These are phyloP conservation scores for Leccinellum rugosiceps DNA, from an alignment of 768 basidiomycete genomes.

Conservation along the genomic window DNA sequence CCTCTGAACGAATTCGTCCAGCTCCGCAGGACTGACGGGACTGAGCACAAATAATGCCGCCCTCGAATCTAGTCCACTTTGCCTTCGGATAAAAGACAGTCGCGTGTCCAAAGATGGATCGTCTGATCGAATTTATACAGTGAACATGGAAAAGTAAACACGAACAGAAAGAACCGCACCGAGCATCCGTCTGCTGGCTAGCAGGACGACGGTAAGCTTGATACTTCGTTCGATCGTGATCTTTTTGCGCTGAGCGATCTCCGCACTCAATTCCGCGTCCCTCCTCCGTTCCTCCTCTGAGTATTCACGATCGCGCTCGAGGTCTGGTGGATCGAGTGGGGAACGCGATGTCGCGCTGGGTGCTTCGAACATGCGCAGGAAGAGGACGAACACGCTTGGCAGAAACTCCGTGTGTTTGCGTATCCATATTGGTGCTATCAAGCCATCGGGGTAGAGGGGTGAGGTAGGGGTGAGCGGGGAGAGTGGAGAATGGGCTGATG, in stretches of 20 bases:
- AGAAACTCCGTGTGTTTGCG: constrained; percentile 91
- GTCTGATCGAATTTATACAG: constrained; percentile 44
- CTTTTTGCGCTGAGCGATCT: constrained; percentile 80
- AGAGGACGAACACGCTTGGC: constrained; percentile 92
- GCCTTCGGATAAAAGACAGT: constrained; percentile 84
- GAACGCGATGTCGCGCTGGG: constrained; percentile 42
- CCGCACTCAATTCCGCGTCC: constrained; percentile 76
- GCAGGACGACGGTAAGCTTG: constrained; percentile 91
- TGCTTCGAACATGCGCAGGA: constrained; percentile 77
- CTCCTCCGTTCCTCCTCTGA: constrained; percentile 65
- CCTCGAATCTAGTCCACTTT: constrained; percentile 86
- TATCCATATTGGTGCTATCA: constrained; percentile 98
- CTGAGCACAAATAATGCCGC: constrained; percentile 94
- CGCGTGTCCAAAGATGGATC: constrained; percentile 82
- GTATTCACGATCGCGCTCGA: constrained; percentile 53
- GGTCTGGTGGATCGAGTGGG: constrained; percentile 53
- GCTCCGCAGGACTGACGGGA: constrained; percentile 82
- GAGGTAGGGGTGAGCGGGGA: constrained; percentile 88
- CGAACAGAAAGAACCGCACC: constrained; percentile 45
- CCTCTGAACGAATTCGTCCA: constrained; percentile 88
- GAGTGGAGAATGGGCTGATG: constrained; percentile 79
- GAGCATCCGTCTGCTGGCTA: constrained; percentile 86
- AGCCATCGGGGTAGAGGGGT: constrained; percentile 89
- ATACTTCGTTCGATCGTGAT: constrained; percentile 79
- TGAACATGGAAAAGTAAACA: neutral